A percentile compares a stretch with the other conserved stretches of the same genome.
Conservation (phyloP, 2,329 filamentous ascomycete species). For the Exophiala bonariae region DNA sequence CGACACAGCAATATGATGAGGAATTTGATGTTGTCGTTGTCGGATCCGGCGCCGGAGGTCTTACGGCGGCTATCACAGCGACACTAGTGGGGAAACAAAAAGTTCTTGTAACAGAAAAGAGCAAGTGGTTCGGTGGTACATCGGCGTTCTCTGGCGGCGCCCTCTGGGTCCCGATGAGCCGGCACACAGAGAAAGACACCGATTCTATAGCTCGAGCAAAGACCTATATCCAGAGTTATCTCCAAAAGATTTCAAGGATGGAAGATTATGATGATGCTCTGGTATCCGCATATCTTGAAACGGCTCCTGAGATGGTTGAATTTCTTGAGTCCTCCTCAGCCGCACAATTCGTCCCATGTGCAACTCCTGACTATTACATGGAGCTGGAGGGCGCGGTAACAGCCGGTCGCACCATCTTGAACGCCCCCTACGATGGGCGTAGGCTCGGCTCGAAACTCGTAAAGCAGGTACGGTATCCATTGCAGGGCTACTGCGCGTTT, state of each 20-base stretch:
- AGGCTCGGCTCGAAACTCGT: conserved; percentile 2
- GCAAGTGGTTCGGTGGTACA: conserved; percentile 34
- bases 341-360: conserved; percentile 1
- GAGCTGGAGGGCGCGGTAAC: conserved; percentile 8
- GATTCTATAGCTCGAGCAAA: conserved; percentile 31
- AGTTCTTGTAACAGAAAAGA: conserved; percentile 37
- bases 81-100: conserved; percentile 23
- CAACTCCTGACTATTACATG: conserved; percentile 17
- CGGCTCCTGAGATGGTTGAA: conserved; percentile 34
- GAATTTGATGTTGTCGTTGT: conserved; percentile 33
- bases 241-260: no score
- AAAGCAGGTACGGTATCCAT: conserved; percentile 9
- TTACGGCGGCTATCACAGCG: conserved; percentile 34
- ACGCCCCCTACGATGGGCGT: conserved; percentile 9
- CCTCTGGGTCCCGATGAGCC: conserved; percentile 38
- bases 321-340: conserved; percentile 29
- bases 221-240: conserved; percentile 13
- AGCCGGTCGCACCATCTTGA: conserved; percentile 9
- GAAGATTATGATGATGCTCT: conserved; percentile 9
- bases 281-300: conserved; percentile 31
- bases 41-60: conserved; percentile 34
- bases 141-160: conserved; percentile 37
- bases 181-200: conserved; percentile 17
- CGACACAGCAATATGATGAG: no score
- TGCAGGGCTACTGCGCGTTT: conserved; percentile 13